Base-by-base conservation (phyloP, 2,329 filamentous ascomycete genomes). In the Davidsoniella neocaledoniae region DNA sequence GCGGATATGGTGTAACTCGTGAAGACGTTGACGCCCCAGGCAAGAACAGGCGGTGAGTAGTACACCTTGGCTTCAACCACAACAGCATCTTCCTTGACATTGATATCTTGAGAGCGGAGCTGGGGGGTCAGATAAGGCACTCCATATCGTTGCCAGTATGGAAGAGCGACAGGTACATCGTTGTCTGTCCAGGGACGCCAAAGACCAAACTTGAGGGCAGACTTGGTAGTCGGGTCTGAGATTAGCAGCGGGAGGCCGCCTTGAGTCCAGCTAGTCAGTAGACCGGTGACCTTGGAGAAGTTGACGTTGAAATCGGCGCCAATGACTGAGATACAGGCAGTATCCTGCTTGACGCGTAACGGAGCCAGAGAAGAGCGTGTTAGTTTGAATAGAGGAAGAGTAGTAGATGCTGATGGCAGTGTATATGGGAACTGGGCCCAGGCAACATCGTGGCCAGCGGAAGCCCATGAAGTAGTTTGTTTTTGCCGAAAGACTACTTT, bases 1-100 rank as follows among this genome's bases (percentile, higher is more conserved):
- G 67, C 60, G 1, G 62, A 66, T 58, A 83, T 73, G 0, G 66
- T 72, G 59, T 80, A 81, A 0, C 68, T 73, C 10, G 71, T 71
- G 0, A 60, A 64, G 2, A 68, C 64, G 21, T 73, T 66, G 46
- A 72, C 64, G 3, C 64, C 66, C 78, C 80, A 86, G 12, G 75
- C 74, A 0, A 83, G 66, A 1, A 78, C 73, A 0, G 77, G 76
- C 0, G 81, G 79, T 12, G 29, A 9, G 29, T 33, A 33, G 29
- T 33, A 33, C 29, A 33, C 29, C 6, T 12, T 33, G 0, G 76
- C 77, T 40, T 83, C 66, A 6, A 74, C 69, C 16, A 67, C 65
- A n/a, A 67, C 59, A 1, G 77, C 68, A 4, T 23, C 33, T 47
- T 47, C 23, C n/a, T 25, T 42, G n/a, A 7, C 8, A 6, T n/a